A percentile compares a stretch with the other conserved stretches of the same genome.
Conservation (phyloP, 345 rosid genomes). For the Punica granatum region DNA sequence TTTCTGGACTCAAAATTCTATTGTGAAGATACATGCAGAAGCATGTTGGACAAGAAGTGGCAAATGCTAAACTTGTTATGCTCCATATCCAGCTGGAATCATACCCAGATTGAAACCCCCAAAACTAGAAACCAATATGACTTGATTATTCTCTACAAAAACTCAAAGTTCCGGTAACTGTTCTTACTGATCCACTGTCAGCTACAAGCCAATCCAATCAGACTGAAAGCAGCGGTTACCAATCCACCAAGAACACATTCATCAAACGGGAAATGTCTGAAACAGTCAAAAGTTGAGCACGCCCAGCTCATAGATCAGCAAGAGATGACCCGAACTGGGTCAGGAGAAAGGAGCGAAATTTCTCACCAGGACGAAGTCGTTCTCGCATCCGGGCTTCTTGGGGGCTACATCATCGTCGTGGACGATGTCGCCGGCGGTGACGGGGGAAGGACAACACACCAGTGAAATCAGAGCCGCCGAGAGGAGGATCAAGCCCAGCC, state of each 20-base stretch:
- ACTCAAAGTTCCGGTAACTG: background rate
- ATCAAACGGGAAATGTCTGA: background rate
- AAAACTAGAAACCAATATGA: background rate
- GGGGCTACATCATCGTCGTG: conserved; percentile 88
- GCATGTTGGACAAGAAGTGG: background rate
- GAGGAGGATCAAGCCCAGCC: conserved; percentile 25
- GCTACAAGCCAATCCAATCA: background rate
- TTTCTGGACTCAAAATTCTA: background rate
- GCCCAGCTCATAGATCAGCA: conserved; percentile 23
- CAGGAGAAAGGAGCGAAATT: conserved; percentile 8
- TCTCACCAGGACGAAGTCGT: conserved; percentile 89
- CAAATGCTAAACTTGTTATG: background rate
- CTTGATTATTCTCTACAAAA: background rate
- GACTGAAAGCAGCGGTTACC: background rate
- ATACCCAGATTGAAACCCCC: background rate
- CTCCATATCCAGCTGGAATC: background rate
- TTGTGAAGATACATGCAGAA: background rate
- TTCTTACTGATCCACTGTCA: background rate
- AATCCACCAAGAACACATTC: background rate
- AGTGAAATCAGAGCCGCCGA: conserved; percentile 38
- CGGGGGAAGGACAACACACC: conserved; percentile 32
- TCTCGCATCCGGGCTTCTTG: conserved; percentile 97
- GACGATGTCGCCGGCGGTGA: conserved; percentile 78
- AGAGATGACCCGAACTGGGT: conserved; percentile 18
- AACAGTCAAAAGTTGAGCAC: conserved; percentile 11